These are phyloP conservation scores for Linnemannia exigua DNA, from an alignment of 192 early-diverging fungal species.

Conservation along the genomic window DNA sequence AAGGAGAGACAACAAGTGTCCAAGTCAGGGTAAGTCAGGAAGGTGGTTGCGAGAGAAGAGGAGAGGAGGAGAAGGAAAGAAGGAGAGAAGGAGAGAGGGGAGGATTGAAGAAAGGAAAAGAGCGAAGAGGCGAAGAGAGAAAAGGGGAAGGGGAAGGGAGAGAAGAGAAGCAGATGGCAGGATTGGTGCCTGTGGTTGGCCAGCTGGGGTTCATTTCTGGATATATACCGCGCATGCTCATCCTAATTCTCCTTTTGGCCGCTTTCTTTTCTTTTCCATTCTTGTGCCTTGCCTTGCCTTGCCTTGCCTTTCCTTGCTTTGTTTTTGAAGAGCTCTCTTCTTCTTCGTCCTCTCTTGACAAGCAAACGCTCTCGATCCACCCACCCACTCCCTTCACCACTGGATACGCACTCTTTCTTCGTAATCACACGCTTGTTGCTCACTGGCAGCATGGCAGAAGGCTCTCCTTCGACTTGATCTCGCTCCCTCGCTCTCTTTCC, in stretches of 20 bases:
- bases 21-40: background rate
- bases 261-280: constrained; percentile 8
- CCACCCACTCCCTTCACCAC: no score
- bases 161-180: background rate
- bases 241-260: background rate
- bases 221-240: background rate
- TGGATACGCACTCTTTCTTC: no score
- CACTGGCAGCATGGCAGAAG: no score
- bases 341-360: no score
- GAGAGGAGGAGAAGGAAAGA: background rate
- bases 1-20: background rate
- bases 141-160: background rate
- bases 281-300: no score
- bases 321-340: no score
- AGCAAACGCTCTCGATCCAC: no score
- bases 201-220: background rate
- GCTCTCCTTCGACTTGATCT: no score
- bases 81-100: background rate
- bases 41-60: no score
- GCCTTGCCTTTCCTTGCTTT: no score
- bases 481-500: background rate
- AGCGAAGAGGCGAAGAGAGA: background rate
- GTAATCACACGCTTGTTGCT: no score
- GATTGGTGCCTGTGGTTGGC: background rate
- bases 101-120: no score